A percentile compares a stretch with the other conserved stretches of the same genome.
Conservation (phyloP, 345 rosid genomes). For the Citrus maxima region DNA sequence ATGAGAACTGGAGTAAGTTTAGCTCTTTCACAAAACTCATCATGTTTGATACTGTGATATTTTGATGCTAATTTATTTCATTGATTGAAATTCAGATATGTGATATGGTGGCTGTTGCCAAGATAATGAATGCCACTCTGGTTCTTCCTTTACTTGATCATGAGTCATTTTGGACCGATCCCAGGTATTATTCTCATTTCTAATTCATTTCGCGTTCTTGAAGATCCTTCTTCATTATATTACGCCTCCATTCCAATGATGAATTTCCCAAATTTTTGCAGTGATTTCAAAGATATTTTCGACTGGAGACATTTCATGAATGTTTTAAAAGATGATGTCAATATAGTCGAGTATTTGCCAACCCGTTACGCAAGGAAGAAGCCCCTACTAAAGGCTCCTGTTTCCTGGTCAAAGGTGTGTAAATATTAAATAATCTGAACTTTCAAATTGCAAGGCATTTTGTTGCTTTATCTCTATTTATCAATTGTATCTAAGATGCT, state of each 20-base stretch:
- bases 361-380: conserved; percentile 40
- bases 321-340: conserved; percentile 65
- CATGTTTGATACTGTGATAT: not conserved
- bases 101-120: conserved; percentile 97
- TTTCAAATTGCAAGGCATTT: not conserved
- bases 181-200: conserved; percentile 53
- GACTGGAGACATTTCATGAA: conserved; percentile 92
- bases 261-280: conserved; percentile 29
- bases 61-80: not conserved
- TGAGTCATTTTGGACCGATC: conserved; percentile 96
- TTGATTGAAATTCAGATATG: conserved; percentile 62
- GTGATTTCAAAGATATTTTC: conserved; percentile 91
- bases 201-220: not conserved
- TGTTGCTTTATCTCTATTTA: not conserved
- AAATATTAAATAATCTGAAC: not conserved
- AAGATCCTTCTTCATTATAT: not conserved
- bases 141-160: conserved; percentile 98
- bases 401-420: conserved; percentile 98
- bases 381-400: conserved; percentile 79
- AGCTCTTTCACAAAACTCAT: not conserved
- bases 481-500: conserved; percentile 18
- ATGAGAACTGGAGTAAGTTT: conserved; percentile 97
- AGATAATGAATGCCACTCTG: conserved; percentile 92
- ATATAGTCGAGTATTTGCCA: conserved; percentile 83
- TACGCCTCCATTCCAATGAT: not conserved